A percentile compares a stretch with the other conserved stretches of the same genome.
These are phyloP conservation scores for Vanrija sp. DNA, from an alignment of 1,284 basidiomycete genomes.

Conservation along the genomic window DNA sequence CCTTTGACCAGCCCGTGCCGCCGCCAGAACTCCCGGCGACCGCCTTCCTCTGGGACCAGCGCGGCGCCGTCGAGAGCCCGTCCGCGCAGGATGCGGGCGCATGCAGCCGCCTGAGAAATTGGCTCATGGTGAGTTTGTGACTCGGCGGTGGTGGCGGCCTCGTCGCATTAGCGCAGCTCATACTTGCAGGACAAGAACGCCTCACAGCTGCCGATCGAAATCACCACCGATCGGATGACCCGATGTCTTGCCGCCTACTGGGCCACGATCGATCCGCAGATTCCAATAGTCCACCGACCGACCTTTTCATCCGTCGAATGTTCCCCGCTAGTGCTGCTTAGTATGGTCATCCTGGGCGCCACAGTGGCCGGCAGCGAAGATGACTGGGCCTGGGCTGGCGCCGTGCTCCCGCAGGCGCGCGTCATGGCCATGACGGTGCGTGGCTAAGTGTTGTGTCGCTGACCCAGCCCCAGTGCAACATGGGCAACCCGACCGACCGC, in stretches of 20 bases:
- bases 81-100: neutral
- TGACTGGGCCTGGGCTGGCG: neutral
- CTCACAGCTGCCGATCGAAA: neutral
- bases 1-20: neutral
- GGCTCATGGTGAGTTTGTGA: neutral
- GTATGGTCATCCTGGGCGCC: constrained; percentile 1
- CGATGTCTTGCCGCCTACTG: constrained; percentile 1
- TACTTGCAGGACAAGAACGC: neutral
- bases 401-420: neutral
- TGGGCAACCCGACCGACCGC: neutral
- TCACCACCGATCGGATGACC: neutral
- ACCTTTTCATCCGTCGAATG: neutral
- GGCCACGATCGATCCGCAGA: neutral
- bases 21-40: neutral
- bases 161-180: too few species aligned
- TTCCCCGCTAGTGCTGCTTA: constrained; percentile 1
- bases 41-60: neutral
- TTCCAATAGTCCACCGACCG: constrained; percentile 5
- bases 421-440: constrained; percentile 1
- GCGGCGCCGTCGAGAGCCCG: neutral
- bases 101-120: neutral
- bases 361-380: constrained; percentile 1
- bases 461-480: neutral
- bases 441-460: neutral
- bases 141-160: neutral